Conservation (phyloP, 129 eudicot species). For the Rutidosis leptorrhynchoides region DNA sequence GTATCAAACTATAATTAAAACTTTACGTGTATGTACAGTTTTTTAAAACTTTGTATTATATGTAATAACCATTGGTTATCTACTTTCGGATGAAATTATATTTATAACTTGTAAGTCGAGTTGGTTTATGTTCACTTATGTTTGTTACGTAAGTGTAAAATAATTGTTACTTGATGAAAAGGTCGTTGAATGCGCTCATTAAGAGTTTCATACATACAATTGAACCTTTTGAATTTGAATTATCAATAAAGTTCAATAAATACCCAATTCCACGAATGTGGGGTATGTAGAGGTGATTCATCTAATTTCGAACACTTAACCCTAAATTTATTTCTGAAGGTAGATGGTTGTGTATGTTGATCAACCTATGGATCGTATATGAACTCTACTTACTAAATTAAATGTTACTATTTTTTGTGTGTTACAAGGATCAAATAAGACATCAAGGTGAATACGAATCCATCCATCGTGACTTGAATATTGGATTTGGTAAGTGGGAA, state of each 20-base stretch:
- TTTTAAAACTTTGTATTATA: no score
- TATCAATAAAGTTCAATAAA: background rate
- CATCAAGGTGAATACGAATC: slow-evolving; percentile 79
- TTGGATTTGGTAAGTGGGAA: slow-evolving; percentile 76
- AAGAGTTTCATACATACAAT: background rate
- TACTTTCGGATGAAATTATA: no score
- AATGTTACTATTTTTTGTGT: background rate
- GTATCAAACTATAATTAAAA: no score
- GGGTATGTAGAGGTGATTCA: no score
- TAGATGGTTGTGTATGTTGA: background rate
- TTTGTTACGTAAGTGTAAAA: no score
- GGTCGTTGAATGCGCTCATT: background rate
- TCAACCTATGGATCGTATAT: background rate
- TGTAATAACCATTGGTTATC: no score
- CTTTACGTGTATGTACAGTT: background rate
- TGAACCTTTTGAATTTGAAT: no score
- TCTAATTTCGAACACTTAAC: background rate
- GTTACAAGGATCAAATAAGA: slow-evolving; percentile 42
- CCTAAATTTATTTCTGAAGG: background rate
- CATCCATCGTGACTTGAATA: slow-evolving; percentile 57
- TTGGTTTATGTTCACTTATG: background rate
- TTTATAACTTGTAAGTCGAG: no score
- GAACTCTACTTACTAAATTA: background rate
- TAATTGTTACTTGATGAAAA: no score
- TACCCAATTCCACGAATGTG: no score